Conservation (phyloP, 345 rosid genomes). For the Stellera chamaejasme region DNA sequence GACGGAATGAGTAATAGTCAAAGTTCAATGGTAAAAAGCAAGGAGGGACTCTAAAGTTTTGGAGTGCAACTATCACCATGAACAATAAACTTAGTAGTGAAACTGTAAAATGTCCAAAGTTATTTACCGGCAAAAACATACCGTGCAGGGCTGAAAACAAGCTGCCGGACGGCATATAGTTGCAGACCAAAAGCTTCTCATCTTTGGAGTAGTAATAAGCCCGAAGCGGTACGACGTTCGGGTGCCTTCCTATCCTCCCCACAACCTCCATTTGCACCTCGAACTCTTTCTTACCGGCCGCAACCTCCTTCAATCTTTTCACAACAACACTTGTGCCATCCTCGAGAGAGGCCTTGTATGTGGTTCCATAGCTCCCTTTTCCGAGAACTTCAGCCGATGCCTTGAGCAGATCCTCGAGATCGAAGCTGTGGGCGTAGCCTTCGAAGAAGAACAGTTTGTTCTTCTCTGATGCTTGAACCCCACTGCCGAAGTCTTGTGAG, state of each 20-base stretch:
- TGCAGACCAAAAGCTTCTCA: slow-evolving; percentile 54
- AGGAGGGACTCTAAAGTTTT: too few species aligned
- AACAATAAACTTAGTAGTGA: too few species aligned
- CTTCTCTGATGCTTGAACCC: slow-evolving; percentile 85
- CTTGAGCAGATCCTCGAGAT: slow-evolving; percentile 76
- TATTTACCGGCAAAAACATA: slow-evolving; percentile 11
- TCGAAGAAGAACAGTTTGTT: slow-evolving; percentile 71
- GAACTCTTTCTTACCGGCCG: slow-evolving; percentile 60
- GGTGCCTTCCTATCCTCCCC: slow-evolving; percentile 49
- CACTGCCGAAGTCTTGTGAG: slow-evolving; percentile 73
- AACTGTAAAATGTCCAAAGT: too few species aligned
- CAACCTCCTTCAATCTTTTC: slow-evolving; percentile 74
- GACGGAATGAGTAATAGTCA: background rate
- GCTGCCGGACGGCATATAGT: slow-evolving; percentile 60
- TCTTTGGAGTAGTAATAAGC: slow-evolving; percentile 55
- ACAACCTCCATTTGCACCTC: slow-evolving; percentile 75
- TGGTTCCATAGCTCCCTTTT: slow-evolving; percentile 74
- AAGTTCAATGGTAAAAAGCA: background rate
- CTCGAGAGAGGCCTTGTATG: slow-evolving; percentile 73
- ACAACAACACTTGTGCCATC: slow-evolving; percentile 73
- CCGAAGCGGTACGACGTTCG: slow-evolving; percentile 42
- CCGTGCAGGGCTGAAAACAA: slow-evolving; percentile 61
- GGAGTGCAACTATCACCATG: too few species aligned
- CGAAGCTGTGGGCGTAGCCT: slow-evolving; percentile 51
- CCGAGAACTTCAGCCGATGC: slow-evolving; percentile 95